Base-by-base conservation (phyloP, 495 filamentous ascomycete genomes). In the Tricharina praecox region DNA sequence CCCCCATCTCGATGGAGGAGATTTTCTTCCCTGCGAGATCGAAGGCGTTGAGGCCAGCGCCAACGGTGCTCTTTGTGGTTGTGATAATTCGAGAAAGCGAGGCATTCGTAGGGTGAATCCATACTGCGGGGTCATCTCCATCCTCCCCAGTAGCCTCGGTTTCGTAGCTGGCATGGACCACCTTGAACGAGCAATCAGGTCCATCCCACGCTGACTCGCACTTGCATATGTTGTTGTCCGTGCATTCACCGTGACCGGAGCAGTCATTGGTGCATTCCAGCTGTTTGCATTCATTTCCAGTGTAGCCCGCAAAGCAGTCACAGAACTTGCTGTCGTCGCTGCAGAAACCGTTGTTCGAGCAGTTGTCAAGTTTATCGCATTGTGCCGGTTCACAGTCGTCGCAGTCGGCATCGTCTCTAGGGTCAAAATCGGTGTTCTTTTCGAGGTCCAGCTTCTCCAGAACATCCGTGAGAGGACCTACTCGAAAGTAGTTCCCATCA, bases 121-220 rank as follows among this genome's bases (percentile, higher is more conserved):
- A 66, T 23, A 64, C 60, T 5, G 61, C 61, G 2, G 64, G 62
- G 42, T 66, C 64, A 38, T 63, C 62, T 2, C 62, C 55, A 43
- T 64, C 62, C 7, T 46, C 53, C 4, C 62, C 62, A 23, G 56
- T 60, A 21, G 55, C 53, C 20, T 62, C 61, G 1, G 64, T 64
- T 37, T 63, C 62, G 20, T 50, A 52, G 15, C 49, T 51, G 26
- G 61, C 50, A 42, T 58, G 43, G 5, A 62, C 56, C 0, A 59
- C 39, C 23, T 65, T 53, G 37, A 61, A 61, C 13, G 50, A 53
- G 39, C 62, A 66, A 38, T 64, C 61, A 1, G 56, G 55, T 3
- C 62, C 57, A 5, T 60, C 61, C 55, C 54, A 64, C 21, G 58
- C 50, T 1, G 49, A 47, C 7, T 56, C 51, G 23, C 62, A 66